A percentile compares a stretch with the other conserved stretches of the same genome.
Evolutionary conservation across 306 rosid species (phyloP).

Genomic region (Senna siamea): DNA sequence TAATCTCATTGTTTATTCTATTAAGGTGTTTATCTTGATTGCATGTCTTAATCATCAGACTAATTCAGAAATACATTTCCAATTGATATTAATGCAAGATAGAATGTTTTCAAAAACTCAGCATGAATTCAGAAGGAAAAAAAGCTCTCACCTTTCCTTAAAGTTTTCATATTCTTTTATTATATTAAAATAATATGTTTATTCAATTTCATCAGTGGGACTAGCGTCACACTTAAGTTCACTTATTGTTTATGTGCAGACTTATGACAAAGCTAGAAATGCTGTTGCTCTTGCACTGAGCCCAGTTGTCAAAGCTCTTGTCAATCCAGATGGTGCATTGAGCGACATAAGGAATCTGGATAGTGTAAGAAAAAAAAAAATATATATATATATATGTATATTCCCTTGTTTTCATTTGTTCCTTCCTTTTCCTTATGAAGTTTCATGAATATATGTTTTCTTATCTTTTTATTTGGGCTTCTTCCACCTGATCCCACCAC

Average conservation of each 20-base stretch:
- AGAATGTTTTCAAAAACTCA: background rate
- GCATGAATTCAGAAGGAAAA: background rate
- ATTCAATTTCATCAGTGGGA: too few relatives aligned
- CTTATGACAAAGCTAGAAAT: constrained; percentile 96
- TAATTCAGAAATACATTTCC: constrained; percentile 2
- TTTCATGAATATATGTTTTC: constrained; percentile 20
- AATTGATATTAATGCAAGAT: background rate
- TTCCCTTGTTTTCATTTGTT: background rate
- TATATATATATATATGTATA: too few relatives aligned
- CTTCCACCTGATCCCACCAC: constrained; percentile 21
- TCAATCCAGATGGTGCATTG: constrained; percentile 95
- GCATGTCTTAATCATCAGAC: constrained; percentile 22
- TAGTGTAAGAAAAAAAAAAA: constrained; percentile 56
- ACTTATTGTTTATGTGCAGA: constrained; percentile 53
- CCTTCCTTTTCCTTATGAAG: constrained; percentile 19
- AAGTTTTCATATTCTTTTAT: background rate
- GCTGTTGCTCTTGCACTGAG: constrained; percentile 96
- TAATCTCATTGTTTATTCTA: constrained; percentile 35
- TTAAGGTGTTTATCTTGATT: constrained; percentile 32
- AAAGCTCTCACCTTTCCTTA: background rate
- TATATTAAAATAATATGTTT: too few relatives aligned
- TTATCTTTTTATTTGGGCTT: constrained; percentile 4
- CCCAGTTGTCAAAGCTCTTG: constrained; percentile 97
- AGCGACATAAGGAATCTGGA: constrained; percentile 87
- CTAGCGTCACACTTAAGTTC: constrained; percentile 31